A percentile compares a stretch with the other conserved stretches of the same genome.
These are phyloP conservation scores for Chlorella sp. DNA, from an alignment of 139 green algal species.

Conservation along the genomic window DNA sequence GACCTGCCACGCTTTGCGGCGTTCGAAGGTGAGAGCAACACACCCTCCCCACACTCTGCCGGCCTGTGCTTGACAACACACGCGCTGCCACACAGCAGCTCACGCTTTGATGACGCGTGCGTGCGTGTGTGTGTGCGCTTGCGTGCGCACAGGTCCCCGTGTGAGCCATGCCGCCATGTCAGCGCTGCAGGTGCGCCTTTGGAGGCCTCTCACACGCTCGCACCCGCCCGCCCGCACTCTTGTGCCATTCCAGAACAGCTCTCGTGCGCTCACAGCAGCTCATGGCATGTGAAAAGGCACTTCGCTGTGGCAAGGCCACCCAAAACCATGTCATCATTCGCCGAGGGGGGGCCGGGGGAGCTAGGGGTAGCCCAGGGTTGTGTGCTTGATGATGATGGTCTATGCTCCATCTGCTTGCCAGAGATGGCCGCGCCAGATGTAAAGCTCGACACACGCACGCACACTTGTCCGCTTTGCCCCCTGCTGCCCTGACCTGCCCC, in stretches of 20 bases:
- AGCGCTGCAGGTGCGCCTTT: constrained; percentile 16
- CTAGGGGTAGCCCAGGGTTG: too few species aligned
- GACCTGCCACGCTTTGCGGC: constrained; percentile 26
- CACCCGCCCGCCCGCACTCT: too few species aligned
- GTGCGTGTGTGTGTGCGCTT: background rate
- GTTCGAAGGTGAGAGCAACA: background rate
- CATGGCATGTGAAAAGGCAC: too few species aligned
- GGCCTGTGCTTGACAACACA: background rate
- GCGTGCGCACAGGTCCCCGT: constrained; percentile 11
- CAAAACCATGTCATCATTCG: too few species aligned
- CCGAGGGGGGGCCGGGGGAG: background rate
- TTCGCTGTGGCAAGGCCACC: too few species aligned
- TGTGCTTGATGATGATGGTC: too few species aligned
- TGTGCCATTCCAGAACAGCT: too few species aligned
- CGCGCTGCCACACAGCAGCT: background rate
- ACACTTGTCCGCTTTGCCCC: background rate
- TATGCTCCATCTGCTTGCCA: background rate
- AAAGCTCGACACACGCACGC: background rate
- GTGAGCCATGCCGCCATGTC: constrained; percentile 32
- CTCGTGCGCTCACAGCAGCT: too few species aligned
- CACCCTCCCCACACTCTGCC: too few species aligned
- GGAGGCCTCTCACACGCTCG: too few species aligned
- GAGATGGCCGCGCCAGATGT: background rate
- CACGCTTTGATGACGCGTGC: background rate
- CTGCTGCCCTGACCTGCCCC: background rate